Percentiles rank a stretch among this genome's conserved stretches.
These are phyloP conservation scores for Penicillium antarcticum DNA, from an alignment of 495 filamentous ascomycete species.

Conservation along the genomic window DNA sequence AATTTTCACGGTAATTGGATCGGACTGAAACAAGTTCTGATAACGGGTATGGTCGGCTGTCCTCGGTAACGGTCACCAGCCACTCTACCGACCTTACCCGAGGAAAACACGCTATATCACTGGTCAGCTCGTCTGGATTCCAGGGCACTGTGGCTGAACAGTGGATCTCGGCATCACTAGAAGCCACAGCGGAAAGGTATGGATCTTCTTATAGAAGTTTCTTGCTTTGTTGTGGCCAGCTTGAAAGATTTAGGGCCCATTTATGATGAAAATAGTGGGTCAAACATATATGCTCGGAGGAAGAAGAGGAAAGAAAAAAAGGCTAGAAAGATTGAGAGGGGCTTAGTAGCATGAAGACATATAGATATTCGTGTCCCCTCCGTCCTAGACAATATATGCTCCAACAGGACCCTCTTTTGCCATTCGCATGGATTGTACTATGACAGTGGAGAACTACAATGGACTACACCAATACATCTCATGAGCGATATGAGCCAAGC, in stretches of 20 bases:
- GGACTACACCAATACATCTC: background rate
- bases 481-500: background rate
- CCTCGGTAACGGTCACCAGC: background rate
- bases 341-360: background rate
- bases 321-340: background rate
- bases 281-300: background rate
- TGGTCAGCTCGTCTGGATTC: background rate
- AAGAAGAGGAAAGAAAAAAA: background rate
- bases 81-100: slow-evolving; percentile 8
- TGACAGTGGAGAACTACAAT: background rate
- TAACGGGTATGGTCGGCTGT: slow-evolving; percentile 11
- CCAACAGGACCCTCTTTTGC: background rate
- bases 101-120: background rate
- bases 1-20: too few species aligned
- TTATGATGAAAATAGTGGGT: background rate
- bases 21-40: slow-evolving; percentile 1
- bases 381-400: background rate
- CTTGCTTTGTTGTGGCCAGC: background rate
- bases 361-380: background rate
- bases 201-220: slow-evolving; percentile 2
- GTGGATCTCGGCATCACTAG: background rate
- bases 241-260: slow-evolving; percentile 4
- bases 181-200: slow-evolving; percentile 16
- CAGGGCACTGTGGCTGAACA: background rate
- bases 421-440: background rate